Evolutionary conservation across 495 filamentous ascomycete genomes (phyloP).

Genomic region (Astrothelium macrocarpum): DNA sequence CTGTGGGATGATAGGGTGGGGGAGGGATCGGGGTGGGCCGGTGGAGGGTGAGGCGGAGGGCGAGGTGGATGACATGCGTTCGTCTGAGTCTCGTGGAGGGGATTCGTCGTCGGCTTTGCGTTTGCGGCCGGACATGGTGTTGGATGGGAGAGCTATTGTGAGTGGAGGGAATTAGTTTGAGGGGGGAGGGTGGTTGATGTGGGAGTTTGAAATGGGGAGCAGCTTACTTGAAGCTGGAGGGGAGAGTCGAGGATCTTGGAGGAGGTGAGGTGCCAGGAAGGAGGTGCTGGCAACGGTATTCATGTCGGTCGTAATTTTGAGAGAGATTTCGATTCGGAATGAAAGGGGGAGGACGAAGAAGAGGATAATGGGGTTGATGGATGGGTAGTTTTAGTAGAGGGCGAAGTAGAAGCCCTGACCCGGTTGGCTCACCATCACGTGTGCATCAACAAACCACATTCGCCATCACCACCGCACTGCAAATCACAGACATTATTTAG

Average conservation of each 20-base stretch:
- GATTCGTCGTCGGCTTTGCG: conserved; percentile 58
- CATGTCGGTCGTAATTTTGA: not conserved
- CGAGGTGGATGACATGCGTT: conserved; percentile 83
- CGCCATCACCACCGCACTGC: not conserved
- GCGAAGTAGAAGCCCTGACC: not conserved
- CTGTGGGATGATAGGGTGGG: conserved; percentile 47
- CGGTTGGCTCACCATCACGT: conserved; percentile 1
- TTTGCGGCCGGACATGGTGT: conserved; percentile 54
- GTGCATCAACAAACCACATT: not conserved
- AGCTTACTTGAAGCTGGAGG: conserved; percentile 59
- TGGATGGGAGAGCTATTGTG: conserved; percentile 45
- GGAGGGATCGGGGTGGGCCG: conserved; percentile 48
- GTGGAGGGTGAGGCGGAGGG: conserved; percentile 70
- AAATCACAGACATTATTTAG: not conserved
- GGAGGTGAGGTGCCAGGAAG: conserved; percentile 57
- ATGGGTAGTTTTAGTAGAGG: not conserved
- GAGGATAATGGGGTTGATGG: not conserved
- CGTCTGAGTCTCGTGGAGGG: conserved; percentile 33
- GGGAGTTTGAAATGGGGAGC: conserved; percentile 7
- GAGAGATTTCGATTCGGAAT: not conserved
- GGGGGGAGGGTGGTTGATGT: not conserved
- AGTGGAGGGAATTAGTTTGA: conserved; percentile 39
- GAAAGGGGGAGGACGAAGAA: not conserved
- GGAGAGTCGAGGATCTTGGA: conserved; percentile 60
- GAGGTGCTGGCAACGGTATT: not conserved